Evolutionary conservation across 495 filamentous ascomycete genomes (phyloP), one percentile per base, ranked within the genome.

Genomic region (Penicillium ochrochloron): DNA sequence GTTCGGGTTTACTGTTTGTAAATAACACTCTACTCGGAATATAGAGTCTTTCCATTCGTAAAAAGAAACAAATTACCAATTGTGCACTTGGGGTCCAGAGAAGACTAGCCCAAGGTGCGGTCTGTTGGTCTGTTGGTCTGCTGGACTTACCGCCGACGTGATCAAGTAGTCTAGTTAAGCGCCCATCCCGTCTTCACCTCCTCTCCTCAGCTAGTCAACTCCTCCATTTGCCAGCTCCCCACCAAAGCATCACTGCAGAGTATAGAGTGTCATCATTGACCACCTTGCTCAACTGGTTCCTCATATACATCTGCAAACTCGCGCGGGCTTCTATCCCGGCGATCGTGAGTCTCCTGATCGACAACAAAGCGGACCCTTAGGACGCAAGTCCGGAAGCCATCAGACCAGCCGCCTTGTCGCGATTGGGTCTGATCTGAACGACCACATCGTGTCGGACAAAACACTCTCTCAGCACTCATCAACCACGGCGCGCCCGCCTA

Each of bases 391-490:
- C 70, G 61, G 65, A 69, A 63, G 59, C 60, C 63, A 62, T 73
- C 66, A 69, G 68, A 71, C 68, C 68, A 67, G 69, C 68, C 70
- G 68, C 66, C 50, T 66, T 34, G 23, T 50, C 61, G 64, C 59
- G 60, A 63, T 64, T 63, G 63, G 34, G 59, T 63, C 65, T 66
- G 62, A 67, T 56, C 62, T 57, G 44, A 41, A 42, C 59, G 70
- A 53, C 60, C 53, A 63, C 88, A 90, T 82, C 81, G 89, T 93
- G 91, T 92, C 89, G 82, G 82, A 82, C 72, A 80, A 81, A 83
- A 83, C 79, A 76, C 80, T 86, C 74, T 75, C 83, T 73, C 82
- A 79, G 78, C 88, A 85, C 82, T 85, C 86, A 86, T 84, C 87
- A 76, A 74, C 64, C 78, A 82, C 78, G 79, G 80, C 87, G 89